Conservation (phyloP, 305 asterid genomes). For the Plantago lanceolata region DNA sequence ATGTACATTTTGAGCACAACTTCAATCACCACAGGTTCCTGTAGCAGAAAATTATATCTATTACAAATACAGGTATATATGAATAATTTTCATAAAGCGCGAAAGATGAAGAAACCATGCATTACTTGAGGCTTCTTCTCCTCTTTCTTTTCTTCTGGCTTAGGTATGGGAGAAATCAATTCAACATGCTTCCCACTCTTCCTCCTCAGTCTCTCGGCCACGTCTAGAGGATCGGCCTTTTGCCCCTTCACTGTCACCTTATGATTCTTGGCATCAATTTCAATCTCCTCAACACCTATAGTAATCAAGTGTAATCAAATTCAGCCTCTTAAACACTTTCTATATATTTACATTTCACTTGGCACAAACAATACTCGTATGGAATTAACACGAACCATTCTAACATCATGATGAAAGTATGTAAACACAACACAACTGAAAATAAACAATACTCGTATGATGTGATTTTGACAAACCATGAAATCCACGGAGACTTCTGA, state of each 20-base stretch:
- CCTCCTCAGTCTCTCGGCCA: conserved; percentile 46
- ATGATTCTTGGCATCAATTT: conserved; percentile 47
- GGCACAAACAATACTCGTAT: no score
- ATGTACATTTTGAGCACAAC: conserved; percentile 47
- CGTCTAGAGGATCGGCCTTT: conserved; percentile 51
- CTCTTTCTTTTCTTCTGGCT: conserved; percentile 29
- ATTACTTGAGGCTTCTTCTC: conserved; percentile 34
- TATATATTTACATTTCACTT: no score
- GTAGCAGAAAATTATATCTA: not conserved
- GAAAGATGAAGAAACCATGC: not conserved
- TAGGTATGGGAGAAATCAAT: conserved; percentile 52
- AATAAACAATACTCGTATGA: no score
- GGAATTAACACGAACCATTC: no score
- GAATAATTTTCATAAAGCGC: not conserved
- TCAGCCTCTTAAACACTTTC: no score
- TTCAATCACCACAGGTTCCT: conserved; percentile 40
- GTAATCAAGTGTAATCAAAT: not conserved
- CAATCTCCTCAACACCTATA: conserved; percentile 58
- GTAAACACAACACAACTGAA: no score
- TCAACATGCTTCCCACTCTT: conserved; percentile 62
- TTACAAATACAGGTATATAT: not conserved
- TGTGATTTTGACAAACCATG: conserved; percentile 35
- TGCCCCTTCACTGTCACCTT: conserved; percentile 57
- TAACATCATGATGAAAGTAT: no score
- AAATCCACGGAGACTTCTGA: conserved; percentile 40